Base-by-base conservation (phyloP, 495 filamentous ascomycete genomes). In the Xylaria castorea region DNA sequence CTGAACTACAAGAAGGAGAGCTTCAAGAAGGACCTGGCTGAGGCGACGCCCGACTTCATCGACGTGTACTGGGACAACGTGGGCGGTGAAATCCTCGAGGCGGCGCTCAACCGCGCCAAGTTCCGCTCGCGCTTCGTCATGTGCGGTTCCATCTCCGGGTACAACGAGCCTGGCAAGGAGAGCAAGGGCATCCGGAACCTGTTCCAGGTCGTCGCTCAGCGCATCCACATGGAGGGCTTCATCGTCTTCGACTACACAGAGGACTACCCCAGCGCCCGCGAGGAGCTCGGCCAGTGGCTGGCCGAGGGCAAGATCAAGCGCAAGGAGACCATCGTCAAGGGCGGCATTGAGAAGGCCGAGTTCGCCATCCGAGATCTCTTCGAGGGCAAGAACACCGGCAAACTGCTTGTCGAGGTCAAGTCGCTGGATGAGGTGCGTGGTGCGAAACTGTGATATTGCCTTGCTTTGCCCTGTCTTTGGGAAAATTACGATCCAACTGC, bases 61-160 rank as follows among this genome's bases (percentile, higher is more conserved):
- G 89, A 93, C 70, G 85, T 93, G 27, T 92, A 87, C 75, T 92
- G 87, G 78, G 91, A 92, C 74, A 92, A 92, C 75, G 91, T 78
- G 18, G 77, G 75, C 30, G 77, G 75, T 55, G 78, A 80, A 64
- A 78, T 92, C 70, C 83, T 92, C 71, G 89, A 92, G 72, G 71
- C 89, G 55, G 90, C 89, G 75, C 80, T 92, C 32, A 77, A 75
- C 14, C 82, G 87, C 32, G 84, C 92, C 70, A 88, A 88, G 75
- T 72, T 77, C 63, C 77, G 80, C 75, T 85, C 90, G 0, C 85
- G 91, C 22, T 86, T 93, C 76, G 88, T 89, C 27, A 87, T 89
- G 67, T 91, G 90, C 77, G 91, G 91, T 14, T 75, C 71, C 71
- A 84, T 85, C 72, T 80, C 77, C 40, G 79, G 81, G 58, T 87